These are phyloP conservation scores for Saxophila tyrrhenica DNA, from an alignment of 495 filamentous ascomycete genomes.

Conservation along the genomic window DNA sequence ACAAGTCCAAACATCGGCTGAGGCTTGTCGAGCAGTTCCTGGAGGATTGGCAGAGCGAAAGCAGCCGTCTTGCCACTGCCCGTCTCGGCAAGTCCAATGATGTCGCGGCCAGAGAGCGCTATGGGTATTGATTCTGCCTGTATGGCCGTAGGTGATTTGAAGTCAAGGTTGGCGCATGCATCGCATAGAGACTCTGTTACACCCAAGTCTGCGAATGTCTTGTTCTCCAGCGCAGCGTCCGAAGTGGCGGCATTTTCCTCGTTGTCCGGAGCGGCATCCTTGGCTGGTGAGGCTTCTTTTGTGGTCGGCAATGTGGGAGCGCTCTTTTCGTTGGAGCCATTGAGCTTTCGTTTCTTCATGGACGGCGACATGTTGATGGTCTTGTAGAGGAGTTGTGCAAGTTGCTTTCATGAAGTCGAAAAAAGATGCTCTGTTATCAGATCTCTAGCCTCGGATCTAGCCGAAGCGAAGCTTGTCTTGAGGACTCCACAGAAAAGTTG, in stretches of 20 bases:
- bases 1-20: slow-evolving; percentile 67
- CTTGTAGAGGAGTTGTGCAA: not conserved
- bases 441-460: not conserved
- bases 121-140: slow-evolving; percentile 46
- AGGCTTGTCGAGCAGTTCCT: slow-evolving; percentile 62
- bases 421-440: not conserved
- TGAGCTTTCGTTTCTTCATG: not conserved
- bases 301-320: too few species aligned
- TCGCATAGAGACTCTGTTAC: slow-evolving; percentile 81
- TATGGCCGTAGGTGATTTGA: slow-evolving; percentile 54
- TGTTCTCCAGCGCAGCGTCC: slow-evolving; percentile 5
- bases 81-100: slow-evolving; percentile 90
- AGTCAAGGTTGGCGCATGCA: slow-evolving; percentile 68
- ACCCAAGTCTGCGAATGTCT: slow-evolving; percentile 77
- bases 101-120: slow-evolving; percentile 68
- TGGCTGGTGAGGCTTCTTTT: not conserved
- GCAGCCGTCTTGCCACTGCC: slow-evolving; percentile 90
- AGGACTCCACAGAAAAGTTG: not conserved
- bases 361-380: not conserved
- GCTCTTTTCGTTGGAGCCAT: too few species aligned
- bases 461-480: not conserved
- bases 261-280: not conserved
- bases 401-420: not conserved
- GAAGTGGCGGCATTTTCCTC: slow-evolving; percentile 6
- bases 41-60: slow-evolving; percentile 80